Conservation (phyloP, 2,329 filamentous ascomycete genomes). For the Aphanoascus verrucosus region DNA sequence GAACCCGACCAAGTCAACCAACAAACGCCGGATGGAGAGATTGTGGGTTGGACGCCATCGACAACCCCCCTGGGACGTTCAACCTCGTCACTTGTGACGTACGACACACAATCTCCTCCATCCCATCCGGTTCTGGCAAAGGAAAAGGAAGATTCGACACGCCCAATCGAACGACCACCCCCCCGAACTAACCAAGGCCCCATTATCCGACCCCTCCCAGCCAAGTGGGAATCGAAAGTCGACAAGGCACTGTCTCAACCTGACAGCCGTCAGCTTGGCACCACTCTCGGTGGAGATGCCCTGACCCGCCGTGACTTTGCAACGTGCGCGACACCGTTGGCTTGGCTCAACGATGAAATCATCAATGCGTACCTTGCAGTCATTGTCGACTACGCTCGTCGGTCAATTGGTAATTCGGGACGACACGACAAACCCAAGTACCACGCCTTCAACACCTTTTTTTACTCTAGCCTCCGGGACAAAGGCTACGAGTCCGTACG, state of each 20-base stretch:
- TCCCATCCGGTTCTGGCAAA: background rate
- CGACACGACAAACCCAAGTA: constrained; percentile 28
- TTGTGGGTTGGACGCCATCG: constrained; percentile 2
- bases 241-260: constrained; percentile 23
- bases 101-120: constrained; percentile 13
- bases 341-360: constrained; percentile 39
- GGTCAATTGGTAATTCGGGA: constrained; percentile 25
- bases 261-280: constrained; percentile 22
- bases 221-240: constrained; percentile 29
- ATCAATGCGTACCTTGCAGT: constrained; percentile 38
- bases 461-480: constrained; percentile 34
- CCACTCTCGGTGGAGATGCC: constrained; percentile 27
- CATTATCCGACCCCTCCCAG: constrained; percentile 28
- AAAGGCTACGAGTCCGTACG: constrained; percentile 31
- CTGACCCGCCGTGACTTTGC: constrained; percentile 29
- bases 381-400: constrained; percentile 31
- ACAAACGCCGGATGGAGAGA: background rate
- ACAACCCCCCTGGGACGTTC: constrained; percentile 14
- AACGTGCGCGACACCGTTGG: constrained; percentile 27
- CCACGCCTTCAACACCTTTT: constrained; percentile 38
- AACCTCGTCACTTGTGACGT: constrained; percentile 13
- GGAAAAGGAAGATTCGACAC: constrained; percentile 5
- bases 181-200: constrained; percentile 19
- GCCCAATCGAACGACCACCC: constrained; percentile 7
- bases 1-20: background rate